Percentiles rank a stretch among this genome's conserved stretches.
These are phyloP conservation scores for Exobasidium rhododendri DNA, from an alignment of 1,284 basidiomycete species.

Conservation along the genomic window DNA sequence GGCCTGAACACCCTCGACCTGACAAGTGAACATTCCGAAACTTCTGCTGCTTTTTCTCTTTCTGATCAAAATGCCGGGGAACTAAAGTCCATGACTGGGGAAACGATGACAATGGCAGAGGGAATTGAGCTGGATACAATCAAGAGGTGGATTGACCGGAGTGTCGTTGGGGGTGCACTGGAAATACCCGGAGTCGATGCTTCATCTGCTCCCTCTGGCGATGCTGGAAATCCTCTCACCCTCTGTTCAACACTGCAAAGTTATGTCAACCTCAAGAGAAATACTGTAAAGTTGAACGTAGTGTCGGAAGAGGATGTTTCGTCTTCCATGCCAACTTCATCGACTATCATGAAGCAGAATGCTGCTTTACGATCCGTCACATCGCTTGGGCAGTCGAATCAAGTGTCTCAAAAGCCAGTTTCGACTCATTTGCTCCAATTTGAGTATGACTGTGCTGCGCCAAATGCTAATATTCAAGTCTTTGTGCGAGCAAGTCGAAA, in stretches of 20 bases:
- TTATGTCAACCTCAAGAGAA: conserved; percentile 49
- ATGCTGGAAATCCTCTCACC: conserved; percentile 21
- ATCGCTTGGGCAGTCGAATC: neutral
- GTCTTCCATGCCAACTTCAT: neutral
- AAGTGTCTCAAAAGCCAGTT: conserved; percentile 15
- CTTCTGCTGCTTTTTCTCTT: neutral
- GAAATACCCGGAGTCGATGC: conserved; percentile 2
- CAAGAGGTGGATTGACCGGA: conserved; percentile 38
- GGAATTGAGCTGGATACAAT: conserved; percentile 39
- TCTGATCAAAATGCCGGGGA: neutral
- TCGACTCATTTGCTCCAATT: conserved; percentile 43
- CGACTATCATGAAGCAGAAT: neutral
- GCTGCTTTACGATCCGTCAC: neutral
- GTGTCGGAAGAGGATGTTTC: neutral
- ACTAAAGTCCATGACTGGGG: neutral
- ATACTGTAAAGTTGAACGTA: conserved; percentile 34
- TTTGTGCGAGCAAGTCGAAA: conserved; percentile 45
- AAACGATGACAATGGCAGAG: conserved; percentile 37
- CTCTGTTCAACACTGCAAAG: conserved; percentile 47
- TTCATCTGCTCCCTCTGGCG: conserved; percentile 10
- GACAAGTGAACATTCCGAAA: neutral
- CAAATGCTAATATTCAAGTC: conserved; percentile 40
- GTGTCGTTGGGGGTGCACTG: conserved; percentile 14
- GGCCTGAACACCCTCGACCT: conserved; percentile 29
- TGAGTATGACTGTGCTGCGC: conserved; percentile 47